A percentile compares a stretch with the other conserved stretches of the same genome.
Evolutionary conservation across 768 basidiomycete species (phyloP).

Genomic region (Rubroboletus satanas): DNA sequence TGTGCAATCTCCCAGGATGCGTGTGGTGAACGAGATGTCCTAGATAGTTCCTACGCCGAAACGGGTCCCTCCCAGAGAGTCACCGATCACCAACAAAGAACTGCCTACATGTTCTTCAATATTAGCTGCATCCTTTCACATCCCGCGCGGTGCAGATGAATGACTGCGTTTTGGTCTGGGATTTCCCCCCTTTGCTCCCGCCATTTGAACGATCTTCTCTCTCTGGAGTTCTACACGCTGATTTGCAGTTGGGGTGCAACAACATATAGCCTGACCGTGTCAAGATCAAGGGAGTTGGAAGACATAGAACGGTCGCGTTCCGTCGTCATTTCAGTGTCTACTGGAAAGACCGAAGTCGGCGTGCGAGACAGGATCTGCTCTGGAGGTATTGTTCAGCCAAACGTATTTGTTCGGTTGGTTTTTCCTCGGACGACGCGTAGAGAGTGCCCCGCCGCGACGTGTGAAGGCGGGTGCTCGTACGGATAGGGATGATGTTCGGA

Average conservation of each 20-base stretch:
- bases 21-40: conserved; percentile 71
- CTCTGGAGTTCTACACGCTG: conserved; percentile 89
- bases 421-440: conserved; percentile 4
- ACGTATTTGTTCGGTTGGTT: conserved; percentile 6
- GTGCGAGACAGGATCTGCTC: conserved; percentile 18
- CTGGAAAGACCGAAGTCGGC: not conserved
- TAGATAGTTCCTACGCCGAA: conserved; percentile 71
- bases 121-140: conserved; percentile 50
- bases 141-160: conserved; percentile 59
- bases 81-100: not conserved
- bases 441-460: conserved; percentile 8
- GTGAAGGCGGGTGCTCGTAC: conserved; percentile 25
- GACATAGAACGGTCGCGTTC: not conserved
- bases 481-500: conserved; percentile 11
- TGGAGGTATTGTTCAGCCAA: conserved; percentile 11
- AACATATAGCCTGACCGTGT: conserved; percentile 75
- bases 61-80: conserved; percentile 4
- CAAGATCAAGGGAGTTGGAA: conserved; percentile 68
- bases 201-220: conserved; percentile 67
- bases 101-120: conserved; percentile 59
- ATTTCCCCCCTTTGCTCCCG: conserved; percentile 42
- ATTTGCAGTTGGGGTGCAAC: conserved; percentile 87
- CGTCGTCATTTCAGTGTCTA: not conserved
- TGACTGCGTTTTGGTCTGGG: conserved; percentile 63
- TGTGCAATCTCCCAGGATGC: conserved; percentile 65